Evolutionary conservation across 2,329 filamentous ascomycete species (phyloP).

Genomic region (Fusarium floridanum): DNA sequence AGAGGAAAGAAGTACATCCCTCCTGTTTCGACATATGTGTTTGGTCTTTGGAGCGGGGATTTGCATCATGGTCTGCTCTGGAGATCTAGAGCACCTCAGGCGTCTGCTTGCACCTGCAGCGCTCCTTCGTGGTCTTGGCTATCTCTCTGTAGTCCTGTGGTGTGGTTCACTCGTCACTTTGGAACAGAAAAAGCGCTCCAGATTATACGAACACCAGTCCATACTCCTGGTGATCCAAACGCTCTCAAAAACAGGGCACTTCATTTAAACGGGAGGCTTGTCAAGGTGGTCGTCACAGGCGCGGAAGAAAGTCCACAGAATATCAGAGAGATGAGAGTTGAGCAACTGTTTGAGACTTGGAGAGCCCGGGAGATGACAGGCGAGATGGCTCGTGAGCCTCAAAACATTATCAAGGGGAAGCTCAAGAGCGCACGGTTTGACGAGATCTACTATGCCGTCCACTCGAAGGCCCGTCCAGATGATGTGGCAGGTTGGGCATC

Average conservation of each 20-base stretch:
- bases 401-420: background rate
- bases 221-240: background rate
- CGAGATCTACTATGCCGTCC: background rate
- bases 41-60: background rate
- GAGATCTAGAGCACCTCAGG: background rate
- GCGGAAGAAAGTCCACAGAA: background rate
- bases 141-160: background rate
- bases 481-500: background rate
- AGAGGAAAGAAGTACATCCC: background rate
- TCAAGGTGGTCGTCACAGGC: background rate
- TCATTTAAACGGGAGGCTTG: background rate
- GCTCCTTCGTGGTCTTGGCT: background rate
- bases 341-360: background rate
- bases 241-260: background rate
- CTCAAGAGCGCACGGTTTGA: background rate
- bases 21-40: background rate
- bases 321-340: background rate
- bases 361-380: background rate
- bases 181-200: background rate
- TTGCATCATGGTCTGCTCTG: background rate
- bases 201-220: background rate
- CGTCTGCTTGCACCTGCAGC: background rate
- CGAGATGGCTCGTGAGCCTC: background rate
- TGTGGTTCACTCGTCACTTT: background rate
- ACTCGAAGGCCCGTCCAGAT: background rate